Base-by-base conservation (phyloP, 768 basidiomycete genomes). In the Trametes cubensis region DNA sequence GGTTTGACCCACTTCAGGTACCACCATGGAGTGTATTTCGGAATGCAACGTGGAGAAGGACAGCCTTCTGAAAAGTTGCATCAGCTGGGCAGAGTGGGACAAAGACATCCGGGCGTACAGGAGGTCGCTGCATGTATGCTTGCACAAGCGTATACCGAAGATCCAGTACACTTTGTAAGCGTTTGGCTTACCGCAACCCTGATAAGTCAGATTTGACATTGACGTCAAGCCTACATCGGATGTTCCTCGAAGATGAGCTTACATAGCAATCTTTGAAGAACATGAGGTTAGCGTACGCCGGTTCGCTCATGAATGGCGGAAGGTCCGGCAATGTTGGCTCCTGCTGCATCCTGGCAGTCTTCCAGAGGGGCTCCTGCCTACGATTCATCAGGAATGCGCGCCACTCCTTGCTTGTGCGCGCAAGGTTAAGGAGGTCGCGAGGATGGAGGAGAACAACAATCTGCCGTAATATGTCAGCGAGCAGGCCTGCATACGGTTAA, bases 371-470 rank as follows among this genome's bases (percentile, higher is more conserved):
- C 0, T 66, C 63, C 4, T 71, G 63, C 3, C 57, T 48, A 18
- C 65, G 66, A 10, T 64, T 61, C 55, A 76, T 61, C 26, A 82
- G 66, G 8, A 79, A 71, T 2, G 56, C 60, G 18, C 77, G 75
- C 44, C 81, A 66, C 0, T 61, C 66, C 64, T 77, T 76, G 39
- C 69, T 75, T 2, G 79, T 73, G 48, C 77, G 66, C 0, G 78
- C 74, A 7, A 82, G 70, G 56, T 72, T 68, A n/a, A 83, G 69
- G 11, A 82, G 67, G 61, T 82, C 79, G 15, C 68, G 28, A n/a
- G 80, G 79, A 28, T 74, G 61, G 8, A 82, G 69, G 39, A 76
- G 68, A 11, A 70, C 66, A 59, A 79, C 75, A 21, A 80, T 77
- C 73, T 82, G 34, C 10, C 34, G 47, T 4, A 73, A 11, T 71